Evolutionary conservation across 352 stramenopile genomes (phyloP).

Genomic region (Aphanomyces stellatus): DNA sequence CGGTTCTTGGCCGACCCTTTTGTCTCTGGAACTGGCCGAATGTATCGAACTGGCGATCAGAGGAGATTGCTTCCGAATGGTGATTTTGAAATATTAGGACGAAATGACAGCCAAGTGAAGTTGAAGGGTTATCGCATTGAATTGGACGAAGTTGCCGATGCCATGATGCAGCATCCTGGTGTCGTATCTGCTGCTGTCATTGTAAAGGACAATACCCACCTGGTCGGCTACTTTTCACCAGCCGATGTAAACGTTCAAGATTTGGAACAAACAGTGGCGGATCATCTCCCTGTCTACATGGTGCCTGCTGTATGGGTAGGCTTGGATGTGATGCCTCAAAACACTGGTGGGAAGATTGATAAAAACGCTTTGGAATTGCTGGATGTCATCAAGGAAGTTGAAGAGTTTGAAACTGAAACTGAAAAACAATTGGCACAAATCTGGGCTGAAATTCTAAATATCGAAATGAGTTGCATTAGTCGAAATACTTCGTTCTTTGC

Average conservation of each 20-base stretch:
- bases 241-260: slow-evolving; percentile 58
- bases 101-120: slow-evolving; percentile 95
- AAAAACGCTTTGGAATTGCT: slow-evolving; percentile 82
- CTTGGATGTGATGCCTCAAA: slow-evolving; percentile 68
- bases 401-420: slow-evolving; percentile 39
- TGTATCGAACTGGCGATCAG: slow-evolving; percentile 90
- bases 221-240: slow-evolving; percentile 88
- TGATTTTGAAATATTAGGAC: slow-evolving; percentile 88
- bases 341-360: slow-evolving; percentile 84
- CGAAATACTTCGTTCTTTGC: slow-evolving; percentile 71
- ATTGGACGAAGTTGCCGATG: slow-evolving; percentile 85
- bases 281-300: slow-evolving; percentile 73
- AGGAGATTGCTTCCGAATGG: background rate
- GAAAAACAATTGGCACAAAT: slow-evolving; percentile 50
- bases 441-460: slow-evolving; percentile 55
- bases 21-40: slow-evolving; percentile 50
- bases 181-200: slow-evolving; percentile 87
- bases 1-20: slow-evolving; percentile 67
- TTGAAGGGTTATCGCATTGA: slow-evolving; percentile 93
- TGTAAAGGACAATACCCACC: slow-evolving; percentile 86
- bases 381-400: slow-evolving; percentile 39
- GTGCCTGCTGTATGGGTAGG: slow-evolving; percentile 76
- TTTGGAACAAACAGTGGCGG: slow-evolving; percentile 57
- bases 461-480: slow-evolving; percentile 45
- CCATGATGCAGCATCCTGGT: slow-evolving; percentile 74